phyloP scores from a whole-genome alignment of 2,329 filamentous ascomycete species.

The Dothideomycetes sp. region DNA sequence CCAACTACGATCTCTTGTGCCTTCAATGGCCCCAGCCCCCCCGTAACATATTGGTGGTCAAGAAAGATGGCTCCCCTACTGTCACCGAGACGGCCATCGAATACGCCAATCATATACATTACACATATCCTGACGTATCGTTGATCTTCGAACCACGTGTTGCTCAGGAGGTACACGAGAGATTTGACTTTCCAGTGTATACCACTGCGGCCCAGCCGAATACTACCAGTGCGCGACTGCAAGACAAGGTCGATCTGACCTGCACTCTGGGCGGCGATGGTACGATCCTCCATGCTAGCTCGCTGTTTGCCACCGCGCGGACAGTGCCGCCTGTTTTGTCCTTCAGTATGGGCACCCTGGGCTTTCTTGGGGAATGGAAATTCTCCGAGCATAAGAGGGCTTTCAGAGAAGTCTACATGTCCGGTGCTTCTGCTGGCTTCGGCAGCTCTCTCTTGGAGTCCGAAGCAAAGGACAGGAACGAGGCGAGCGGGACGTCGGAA shows the following conservation, averaged over 20 bases:
- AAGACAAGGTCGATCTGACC: slow-evolving; percentile 76
- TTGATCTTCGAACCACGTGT: slow-evolving; percentile 73
- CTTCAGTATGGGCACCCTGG: slow-evolving; percentile 94
- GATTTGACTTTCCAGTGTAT: slow-evolving; percentile 65
- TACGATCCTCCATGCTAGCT: slow-evolving; percentile 76
- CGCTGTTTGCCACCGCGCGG: slow-evolving; percentile 69
- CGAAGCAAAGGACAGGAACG: neutral
- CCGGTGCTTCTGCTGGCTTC: slow-evolving; percentile 44
- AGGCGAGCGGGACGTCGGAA: neutral
- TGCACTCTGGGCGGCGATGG: slow-evolving; percentile 89
- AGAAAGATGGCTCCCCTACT: slow-evolving; percentile 49
- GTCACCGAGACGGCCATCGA: slow-evolving; percentile 48
- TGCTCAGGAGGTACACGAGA: slow-evolving; percentile 58
- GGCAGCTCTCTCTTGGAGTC: slow-evolving; percentile 18
- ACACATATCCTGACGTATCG: slow-evolving; percentile 69
- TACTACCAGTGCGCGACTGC: slow-evolving; percentile 23
- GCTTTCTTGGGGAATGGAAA: slow-evolving; percentile 94
- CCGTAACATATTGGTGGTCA: slow-evolving; percentile 57
- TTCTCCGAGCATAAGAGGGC: slow-evolving; percentile 87
- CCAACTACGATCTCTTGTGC: slow-evolving; percentile 49
- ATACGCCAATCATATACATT: slow-evolving; percentile 58
- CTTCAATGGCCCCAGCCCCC: slow-evolving; percentile 59
- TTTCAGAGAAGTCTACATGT: slow-evolving; percentile 88
- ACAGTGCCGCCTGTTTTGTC: slow-evolving; percentile 83
- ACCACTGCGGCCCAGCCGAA: slow-evolving; percentile 16